Percentiles rank a stretch among this genome's conserved stretches.
phyloP scores from a whole-genome alignment of 805 yeast genomes.

The Wickerhamomyces sydowiorum region DNA sequence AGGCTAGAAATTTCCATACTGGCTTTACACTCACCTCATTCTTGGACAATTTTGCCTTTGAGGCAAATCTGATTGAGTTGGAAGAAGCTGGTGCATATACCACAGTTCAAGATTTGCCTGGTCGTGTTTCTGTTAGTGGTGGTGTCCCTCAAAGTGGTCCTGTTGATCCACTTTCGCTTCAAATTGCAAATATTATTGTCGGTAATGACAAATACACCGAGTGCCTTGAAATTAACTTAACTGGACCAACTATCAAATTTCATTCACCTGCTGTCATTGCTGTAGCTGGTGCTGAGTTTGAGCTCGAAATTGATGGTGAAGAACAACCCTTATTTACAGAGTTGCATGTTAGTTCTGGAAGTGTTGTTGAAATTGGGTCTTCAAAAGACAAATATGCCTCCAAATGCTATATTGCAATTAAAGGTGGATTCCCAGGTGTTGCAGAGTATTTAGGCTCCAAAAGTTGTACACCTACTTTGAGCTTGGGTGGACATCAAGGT shows the following conservation, averaged over 20 bases:
- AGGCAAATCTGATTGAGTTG: constrained; percentile 22
- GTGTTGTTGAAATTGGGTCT: constrained; percentile 20
- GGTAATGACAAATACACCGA: constrained; percentile 18
- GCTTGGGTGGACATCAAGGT: constrained; percentile 27
- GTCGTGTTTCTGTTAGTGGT: constrained; percentile 18
- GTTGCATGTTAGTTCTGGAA: constrained; percentile 16
- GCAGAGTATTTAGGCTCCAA: constrained; percentile 25
- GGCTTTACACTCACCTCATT: constrained; percentile 21
- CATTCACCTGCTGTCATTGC: constrained; percentile 19
- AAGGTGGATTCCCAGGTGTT: constrained; percentile 27
- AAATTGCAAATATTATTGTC: constrained; percentile 22
- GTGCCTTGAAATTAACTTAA: constrained; percentile 21
- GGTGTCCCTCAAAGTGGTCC: constrained; percentile 26
- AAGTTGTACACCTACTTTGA: constrained; percentile 23
- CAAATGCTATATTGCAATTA: constrained; percentile 22
- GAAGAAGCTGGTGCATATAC: constrained; percentile 42
- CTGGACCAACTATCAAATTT: constrained; percentile 23
- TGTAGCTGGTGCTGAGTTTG: constrained; percentile 22
- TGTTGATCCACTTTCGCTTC: constrained; percentile 20
- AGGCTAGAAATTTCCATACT: constrained; percentile 7
- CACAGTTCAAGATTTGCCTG: constrained; percentile 44
- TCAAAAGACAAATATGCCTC: constrained; percentile 9
- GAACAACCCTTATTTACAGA: constrained; percentile 20
- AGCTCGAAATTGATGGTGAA: constrained; percentile 6
- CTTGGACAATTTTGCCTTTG: constrained; percentile 13